Percentiles rank a stretch among this genome's conserved stretches.
Conservation (phyloP, 805 yeast genomes). For the Metschnikowia chrysomelidarum region DNA sequence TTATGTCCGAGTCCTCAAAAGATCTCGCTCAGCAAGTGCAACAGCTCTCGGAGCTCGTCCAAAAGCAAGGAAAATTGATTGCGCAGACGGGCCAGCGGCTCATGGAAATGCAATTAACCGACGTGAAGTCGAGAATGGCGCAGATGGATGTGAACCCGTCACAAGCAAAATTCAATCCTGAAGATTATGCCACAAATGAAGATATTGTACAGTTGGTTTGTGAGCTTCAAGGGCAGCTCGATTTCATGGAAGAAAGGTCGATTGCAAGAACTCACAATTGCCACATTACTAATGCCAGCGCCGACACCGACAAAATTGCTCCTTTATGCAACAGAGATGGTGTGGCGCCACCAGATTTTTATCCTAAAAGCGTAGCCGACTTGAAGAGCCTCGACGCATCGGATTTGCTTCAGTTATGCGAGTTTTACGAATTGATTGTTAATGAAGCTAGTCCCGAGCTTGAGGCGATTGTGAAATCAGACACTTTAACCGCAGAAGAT, state of each 20-base stretch:
- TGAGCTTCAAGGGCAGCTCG: constrained; percentile 86
- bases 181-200: constrained; percentile 72
- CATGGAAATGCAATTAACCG: constrained; percentile 60
- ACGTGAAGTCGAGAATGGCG: constrained; percentile 38
- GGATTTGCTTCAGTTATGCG: constrained; percentile 52
- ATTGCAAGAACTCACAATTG: constrained; percentile 70
- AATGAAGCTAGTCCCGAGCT: constrained; percentile 15
- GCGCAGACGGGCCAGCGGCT: constrained; percentile 80
- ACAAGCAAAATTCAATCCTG: constrained; percentile 35
- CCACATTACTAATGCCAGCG: constrained; percentile 40
- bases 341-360: constrained; percentile 52
- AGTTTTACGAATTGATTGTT: constrained; percentile 75
- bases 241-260: constrained; percentile 71
- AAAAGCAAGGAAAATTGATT: constrained; percentile 63
- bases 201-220: constrained; percentile 85
- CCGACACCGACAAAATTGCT: constrained; percentile 42
- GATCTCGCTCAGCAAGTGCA: constrained; percentile 39
- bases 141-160: constrained; percentile 15
- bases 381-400: constrained; percentile 48
- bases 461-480: constrained; percentile 13
- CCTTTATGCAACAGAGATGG: constrained; percentile 82
- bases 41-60: constrained; percentile 51
- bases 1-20: constrained; percentile 3
- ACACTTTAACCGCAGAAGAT: constrained; percentile 15
- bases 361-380: constrained; percentile 58